These are phyloP conservation scores for Saksenaea vasiformis DNA, from an alignment of 371 early-diverging fungal genomes.

Conservation along the genomic window DNA sequence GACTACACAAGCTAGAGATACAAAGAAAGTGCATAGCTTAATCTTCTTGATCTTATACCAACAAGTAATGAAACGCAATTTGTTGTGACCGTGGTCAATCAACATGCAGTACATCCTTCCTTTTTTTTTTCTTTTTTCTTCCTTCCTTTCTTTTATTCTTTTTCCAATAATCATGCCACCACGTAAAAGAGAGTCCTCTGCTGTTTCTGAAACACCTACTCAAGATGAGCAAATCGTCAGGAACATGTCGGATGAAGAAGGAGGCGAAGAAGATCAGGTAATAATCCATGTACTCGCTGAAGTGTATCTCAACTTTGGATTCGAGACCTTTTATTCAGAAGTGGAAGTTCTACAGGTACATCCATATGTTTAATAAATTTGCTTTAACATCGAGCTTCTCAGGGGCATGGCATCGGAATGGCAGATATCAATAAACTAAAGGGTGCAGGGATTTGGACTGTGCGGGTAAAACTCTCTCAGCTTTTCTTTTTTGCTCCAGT, in stretches of 20 bases:
- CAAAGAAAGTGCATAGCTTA: no score
- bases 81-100: no score
- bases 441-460: conserved; percentile 78
- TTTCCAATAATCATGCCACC: no score
- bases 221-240: no score
- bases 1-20: no score
- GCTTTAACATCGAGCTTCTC: background rate
- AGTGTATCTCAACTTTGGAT: conserved; percentile 35
- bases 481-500: background rate
- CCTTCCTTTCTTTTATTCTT: no score
- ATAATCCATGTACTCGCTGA: background rate
- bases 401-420: conserved; percentile 71
- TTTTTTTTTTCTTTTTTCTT: no score
- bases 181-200: no score
- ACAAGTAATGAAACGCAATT: no score
- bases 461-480: conserved; percentile 29
- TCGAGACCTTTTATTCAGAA: conserved; percentile 45
- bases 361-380: background rate
- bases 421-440: conserved; percentile 87
- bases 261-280: background rate
- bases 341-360: conserved; percentile 49
- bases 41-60: no score
- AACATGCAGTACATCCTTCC: no score
- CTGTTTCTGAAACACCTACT: no score
- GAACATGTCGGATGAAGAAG: background rate